Conservation (phyloP, 2,329 filamentous ascomycete genomes). For the Aspergillus latus region DNA sequence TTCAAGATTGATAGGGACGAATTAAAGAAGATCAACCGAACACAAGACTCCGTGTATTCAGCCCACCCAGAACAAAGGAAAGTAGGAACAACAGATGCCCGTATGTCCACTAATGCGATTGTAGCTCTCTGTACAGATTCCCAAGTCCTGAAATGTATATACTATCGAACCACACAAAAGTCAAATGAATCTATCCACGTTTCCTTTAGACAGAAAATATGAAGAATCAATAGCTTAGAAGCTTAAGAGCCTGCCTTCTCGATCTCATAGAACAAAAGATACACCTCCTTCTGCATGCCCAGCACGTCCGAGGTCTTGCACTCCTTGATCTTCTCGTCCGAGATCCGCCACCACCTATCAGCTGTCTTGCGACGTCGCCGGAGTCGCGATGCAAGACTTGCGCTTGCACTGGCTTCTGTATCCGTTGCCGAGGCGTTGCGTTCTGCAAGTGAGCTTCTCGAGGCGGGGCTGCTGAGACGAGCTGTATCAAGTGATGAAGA, state of each 20-base stretch:
- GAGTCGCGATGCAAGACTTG: slow-evolving; percentile 36
- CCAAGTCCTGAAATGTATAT: neutral
- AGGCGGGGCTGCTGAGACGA: slow-evolving; percentile 27
- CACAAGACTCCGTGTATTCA: neutral
- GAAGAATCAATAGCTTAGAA: neutral
- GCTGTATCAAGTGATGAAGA: slow-evolving; percentile 28
- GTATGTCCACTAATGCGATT: neutral
- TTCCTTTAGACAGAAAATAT: neutral
- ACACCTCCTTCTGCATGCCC: slow-evolving; percentile 92
- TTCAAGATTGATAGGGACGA: neutral
- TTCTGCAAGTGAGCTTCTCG: slow-evolving; percentile 26
- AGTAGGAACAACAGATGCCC: neutral
- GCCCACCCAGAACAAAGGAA: neutral
- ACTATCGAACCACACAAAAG: neutral
- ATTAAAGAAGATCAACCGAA: neutral
- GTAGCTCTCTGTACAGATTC: neutral
- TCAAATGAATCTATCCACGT: neutral
- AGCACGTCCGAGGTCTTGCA: slow-evolving; percentile 89
- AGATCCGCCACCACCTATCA: slow-evolving; percentile 96
- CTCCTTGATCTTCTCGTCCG: slow-evolving; percentile 94
- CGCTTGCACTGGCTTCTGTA: slow-evolving; percentile 20
- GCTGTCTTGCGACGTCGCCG: slow-evolving; percentile 62
- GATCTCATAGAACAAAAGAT: slow-evolving; percentile 92
- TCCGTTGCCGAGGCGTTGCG: slow-evolving; percentile 24
- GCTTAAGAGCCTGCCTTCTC: slow-evolving; percentile 49